These are phyloP conservation scores for Clitocybe nebularis DNA, from an alignment of 1,284 basidiomycete genomes.

Conservation along the genomic window DNA sequence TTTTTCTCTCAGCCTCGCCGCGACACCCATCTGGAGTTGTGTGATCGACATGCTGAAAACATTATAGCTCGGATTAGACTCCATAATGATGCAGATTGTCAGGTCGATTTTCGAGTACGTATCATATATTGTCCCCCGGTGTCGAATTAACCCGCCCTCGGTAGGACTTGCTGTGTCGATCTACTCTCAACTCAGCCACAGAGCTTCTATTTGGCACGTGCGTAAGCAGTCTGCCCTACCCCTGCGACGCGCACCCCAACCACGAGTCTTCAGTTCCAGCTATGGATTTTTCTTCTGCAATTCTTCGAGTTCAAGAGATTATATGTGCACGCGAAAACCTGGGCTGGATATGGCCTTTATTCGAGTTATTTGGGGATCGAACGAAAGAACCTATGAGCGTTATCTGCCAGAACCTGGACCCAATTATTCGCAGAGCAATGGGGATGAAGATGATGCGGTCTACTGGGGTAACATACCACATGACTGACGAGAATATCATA, in stretches of 20 bases:
- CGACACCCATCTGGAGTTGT: conserved; percentile 50
- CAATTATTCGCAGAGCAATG: conserved; percentile 20
- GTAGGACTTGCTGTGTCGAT: conserved; percentile 3
- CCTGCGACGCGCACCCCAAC: conserved; percentile 2
- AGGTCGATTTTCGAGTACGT: conserved; percentile 48
- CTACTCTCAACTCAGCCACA: conserved; percentile 7
- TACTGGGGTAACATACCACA: conserved; percentile 6
- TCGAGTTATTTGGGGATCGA: conserved; percentile 19
- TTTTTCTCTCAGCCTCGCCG: conserved; percentile 49
- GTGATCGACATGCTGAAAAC: conserved; percentile 38
- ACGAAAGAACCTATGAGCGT: conserved; percentile 17
- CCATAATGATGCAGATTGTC: conserved; percentile 37
- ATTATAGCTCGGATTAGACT: conserved; percentile 34
- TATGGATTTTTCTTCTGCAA: conserved; percentile 7
- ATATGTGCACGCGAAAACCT: conserved; percentile 15
- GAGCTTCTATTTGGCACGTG: conserved; percentile 7
- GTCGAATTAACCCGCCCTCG: background rate
- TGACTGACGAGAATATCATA: background rate
- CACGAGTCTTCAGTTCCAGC: conserved; percentile 1
- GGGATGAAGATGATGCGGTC: conserved; percentile 12
- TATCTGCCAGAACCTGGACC: conserved; percentile 20
- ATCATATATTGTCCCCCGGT: conserved; percentile 6
- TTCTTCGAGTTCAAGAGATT: conserved; percentile 2
- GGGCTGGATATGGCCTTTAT: conserved; percentile 20
- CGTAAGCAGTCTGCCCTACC: conserved; percentile 6